Evolutionary conservation across 768 basidiomycete species (phyloP).

Genomic region (Pleurotus sapidus): DNA sequence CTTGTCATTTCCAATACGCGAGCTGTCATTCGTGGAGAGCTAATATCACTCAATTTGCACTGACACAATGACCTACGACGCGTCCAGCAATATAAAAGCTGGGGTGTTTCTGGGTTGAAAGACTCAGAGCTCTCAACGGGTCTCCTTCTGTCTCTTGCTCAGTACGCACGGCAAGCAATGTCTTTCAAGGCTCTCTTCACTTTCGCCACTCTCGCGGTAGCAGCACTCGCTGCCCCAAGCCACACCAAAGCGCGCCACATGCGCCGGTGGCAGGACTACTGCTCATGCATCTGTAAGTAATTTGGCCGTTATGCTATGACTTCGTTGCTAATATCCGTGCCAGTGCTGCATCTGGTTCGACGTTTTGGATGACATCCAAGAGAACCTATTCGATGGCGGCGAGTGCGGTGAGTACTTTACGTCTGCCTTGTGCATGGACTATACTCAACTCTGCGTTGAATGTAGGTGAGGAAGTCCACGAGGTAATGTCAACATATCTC

Average conservation of each 20-base stretch:
- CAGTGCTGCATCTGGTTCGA: constrained; percentile 31
- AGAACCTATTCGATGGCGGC: constrained; percentile 28
- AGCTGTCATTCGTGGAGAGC: constrained; percentile 1
- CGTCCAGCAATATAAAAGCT: constrained; percentile 4
- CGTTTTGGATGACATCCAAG: constrained; percentile 31
- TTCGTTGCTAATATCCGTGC: not conserved
- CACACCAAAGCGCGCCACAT: constrained; percentile 26
- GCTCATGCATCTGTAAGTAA: constrained; percentile 10
- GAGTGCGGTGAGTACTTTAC: constrained; percentile 22
- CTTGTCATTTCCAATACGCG: not conserved
- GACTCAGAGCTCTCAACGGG: constrained; percentile 5
- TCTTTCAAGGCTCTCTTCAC: constrained; percentile 2
- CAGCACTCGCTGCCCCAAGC: constrained; percentile 48
- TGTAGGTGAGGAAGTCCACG: constrained; percentile 25
- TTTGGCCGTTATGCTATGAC: not conserved
- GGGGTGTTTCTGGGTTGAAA: not conserved
- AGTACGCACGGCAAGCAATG: not conserved
- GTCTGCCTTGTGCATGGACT: not conserved
- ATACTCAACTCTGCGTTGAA: not conserved
- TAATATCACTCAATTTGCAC: not conserved
- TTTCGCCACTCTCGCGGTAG: constrained; percentile 4
- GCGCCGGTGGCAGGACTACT: constrained; percentile 16
- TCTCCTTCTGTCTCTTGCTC: not conserved
- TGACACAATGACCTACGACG: not conserved
- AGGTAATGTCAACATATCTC: constrained; percentile 12